Evolutionary conservation across 768 basidiomycete species (phyloP), one percentile per base, ranked within the genome.

Genomic region (Pleurotus djamor): DNA sequence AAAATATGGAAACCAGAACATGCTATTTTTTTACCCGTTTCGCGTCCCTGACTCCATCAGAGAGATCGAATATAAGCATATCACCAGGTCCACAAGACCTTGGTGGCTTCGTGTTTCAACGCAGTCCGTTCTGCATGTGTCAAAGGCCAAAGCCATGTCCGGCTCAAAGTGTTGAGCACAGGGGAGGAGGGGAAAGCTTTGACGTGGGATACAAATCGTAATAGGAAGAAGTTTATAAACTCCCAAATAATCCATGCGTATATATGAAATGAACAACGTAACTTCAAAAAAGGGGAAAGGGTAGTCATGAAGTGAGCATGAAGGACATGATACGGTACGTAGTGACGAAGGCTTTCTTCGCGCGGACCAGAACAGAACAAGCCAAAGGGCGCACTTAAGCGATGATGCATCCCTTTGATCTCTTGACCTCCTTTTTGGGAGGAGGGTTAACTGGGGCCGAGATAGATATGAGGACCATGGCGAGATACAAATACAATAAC

Each of bases 401-500:
- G 73, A 93, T 82, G 68, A 93, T 82, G 81, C 91, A 94, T 65
- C 72, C 74, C 66, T 68, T 72, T 49, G 68, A 63, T 68, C 75
- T 77, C 66, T 77, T 77, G 61, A 76, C 70, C 71, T 80, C 86
- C 83, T 82, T 84, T 63, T 75, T 72, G 59, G 82, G 83, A 61
- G 86, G 85, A 62, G 91, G 91, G 72, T 93, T 89, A 73, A 94
- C 92, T 94, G 65, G 5, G 16, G 43, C 38, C 36, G 56, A 14
- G 54, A 48, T 33, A 63, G 47, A 34, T 33, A 48, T 37, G 45
- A 33, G 14, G 13, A 10, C 10, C 7, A n/a, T 32, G 28, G 37
- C 5, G 21, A 2, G 43, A 13, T 44, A 17, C 16, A 12, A 34
- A 35, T 12, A 49, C 9, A 43, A 37, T 17, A 48, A 43, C 57